phyloP scores from a whole-genome alignment of 2,329 filamentous ascomycete genomes.

The Cercospora zeae-maydis region DNA sequence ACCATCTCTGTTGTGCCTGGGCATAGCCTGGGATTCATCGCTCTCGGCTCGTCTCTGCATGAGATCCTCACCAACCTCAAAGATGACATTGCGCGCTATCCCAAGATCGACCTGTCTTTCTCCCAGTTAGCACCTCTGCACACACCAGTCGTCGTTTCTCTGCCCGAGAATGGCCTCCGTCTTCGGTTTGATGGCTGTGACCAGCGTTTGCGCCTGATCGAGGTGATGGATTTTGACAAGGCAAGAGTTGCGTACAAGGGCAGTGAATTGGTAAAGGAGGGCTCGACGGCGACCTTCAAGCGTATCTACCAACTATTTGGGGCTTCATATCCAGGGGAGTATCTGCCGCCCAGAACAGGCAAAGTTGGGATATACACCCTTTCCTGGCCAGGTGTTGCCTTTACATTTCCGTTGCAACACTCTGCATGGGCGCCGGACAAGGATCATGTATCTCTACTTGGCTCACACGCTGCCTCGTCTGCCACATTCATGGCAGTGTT shows the following conservation, averaged over 20 bases:
- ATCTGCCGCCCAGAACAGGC: constrained; percentile 61
- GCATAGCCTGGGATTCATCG: constrained; percentile 51
- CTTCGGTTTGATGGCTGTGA: constrained; percentile 91
- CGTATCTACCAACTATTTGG: constrained; percentile 85
- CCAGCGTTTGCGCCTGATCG: constrained; percentile 84
- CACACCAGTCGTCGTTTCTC: constrained; percentile 68
- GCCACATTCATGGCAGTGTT: constrained; percentile 90
- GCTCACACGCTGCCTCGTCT: constrained; percentile 69
- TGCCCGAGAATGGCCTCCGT: constrained; percentile 82
- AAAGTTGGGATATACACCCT: constrained; percentile 75
- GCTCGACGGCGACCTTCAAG: constrained; percentile 34
- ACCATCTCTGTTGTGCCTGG: constrained; percentile 26
- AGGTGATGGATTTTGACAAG: constrained; percentile 85
- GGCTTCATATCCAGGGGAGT: constrained; percentile 91
- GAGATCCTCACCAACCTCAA: constrained; percentile 85
- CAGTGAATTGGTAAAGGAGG: constrained; percentile 69
- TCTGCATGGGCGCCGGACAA: constrained; percentile 70
- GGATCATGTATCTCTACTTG: constrained; percentile 83
- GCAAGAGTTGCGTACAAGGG: constrained; percentile 78
- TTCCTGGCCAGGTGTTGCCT: constrained; percentile 91
- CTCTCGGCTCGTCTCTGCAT: constrained; percentile 85
- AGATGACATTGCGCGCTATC: constrained; percentile 76
- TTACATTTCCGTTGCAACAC: constrained; percentile 76
- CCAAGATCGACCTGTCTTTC: constrained; percentile 77
- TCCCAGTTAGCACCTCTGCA: constrained; percentile 70